Evolutionary conservation across 805 yeast species (phyloP).

Genomic region (Starmerella geochares): DNA sequence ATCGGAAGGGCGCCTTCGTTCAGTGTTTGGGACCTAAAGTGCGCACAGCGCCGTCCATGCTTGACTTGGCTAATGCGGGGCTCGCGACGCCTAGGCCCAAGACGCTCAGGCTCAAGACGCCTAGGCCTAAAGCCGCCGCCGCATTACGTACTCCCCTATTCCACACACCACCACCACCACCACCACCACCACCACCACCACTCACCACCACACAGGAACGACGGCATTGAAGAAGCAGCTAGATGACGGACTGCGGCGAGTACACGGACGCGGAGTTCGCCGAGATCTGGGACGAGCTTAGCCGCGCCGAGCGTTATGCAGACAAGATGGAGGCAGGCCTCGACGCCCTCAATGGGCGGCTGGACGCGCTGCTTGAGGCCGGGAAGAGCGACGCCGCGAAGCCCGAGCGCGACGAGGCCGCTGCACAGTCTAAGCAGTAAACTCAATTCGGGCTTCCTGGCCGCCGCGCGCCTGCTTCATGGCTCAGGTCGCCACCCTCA

Average conservation of each 20-base stretch:
- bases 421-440: background rate
- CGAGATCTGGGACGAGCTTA: slow-evolving; percentile 24
- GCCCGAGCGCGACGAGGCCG: background rate
- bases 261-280: slow-evolving; percentile 23
- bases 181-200: background rate
- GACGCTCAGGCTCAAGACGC: too few relatives aligned
- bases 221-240: background rate
- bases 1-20: too few relatives aligned
- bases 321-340: slow-evolving; percentile 21
- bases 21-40: too few relatives aligned
- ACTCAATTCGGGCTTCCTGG: background rate
- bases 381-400: background rate
- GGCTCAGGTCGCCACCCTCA: background rate
- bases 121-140: too few relatives aligned
- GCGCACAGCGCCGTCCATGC: too few relatives aligned
- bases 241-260: slow-evolving; percentile 25
- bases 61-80: too few relatives aligned
- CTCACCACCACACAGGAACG: background rate
- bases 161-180: background rate
- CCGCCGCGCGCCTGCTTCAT: too few relatives aligned
- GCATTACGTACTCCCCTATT: background rate
- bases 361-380: slow-evolving; percentile 21
- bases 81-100: too few relatives aligned
- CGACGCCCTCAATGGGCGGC: slow-evolving; percentile 19
- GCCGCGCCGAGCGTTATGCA: slow-evolving; percentile 24